phyloP scores from a whole-genome alignment of 345 rosid genomes.

The Pugionium dolabratum region DNA sequence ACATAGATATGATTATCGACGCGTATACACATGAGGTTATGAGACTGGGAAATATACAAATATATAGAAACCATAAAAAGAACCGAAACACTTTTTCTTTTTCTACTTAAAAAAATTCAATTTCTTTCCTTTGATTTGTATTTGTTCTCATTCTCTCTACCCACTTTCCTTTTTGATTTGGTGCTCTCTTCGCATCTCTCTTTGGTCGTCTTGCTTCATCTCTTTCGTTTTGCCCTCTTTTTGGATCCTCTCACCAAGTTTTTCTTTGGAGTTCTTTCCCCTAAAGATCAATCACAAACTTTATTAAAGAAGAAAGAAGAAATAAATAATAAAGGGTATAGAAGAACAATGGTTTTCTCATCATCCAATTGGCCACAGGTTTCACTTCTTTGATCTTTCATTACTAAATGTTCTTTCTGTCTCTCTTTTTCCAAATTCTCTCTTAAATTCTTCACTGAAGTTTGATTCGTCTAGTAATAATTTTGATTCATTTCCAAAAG shows the following conservation, averaged over 20 bases:
- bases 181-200: constrained; percentile 30
- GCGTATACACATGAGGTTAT: constrained; percentile 23
- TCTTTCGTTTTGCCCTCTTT: constrained; percentile 43
- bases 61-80: constrained; percentile 31
- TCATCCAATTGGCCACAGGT: constrained; percentile 79
- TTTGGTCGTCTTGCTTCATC: constrained; percentile 11
- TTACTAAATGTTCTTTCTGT: constrained; percentile 32
- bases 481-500: constrained; percentile 42
- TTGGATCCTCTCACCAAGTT: constrained; percentile 65
- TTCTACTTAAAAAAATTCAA: constrained; percentile 24
- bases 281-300: constrained; percentile 60
- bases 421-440: constrained; percentile 24
- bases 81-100: constrained; percentile 33
- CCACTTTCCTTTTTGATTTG: background rate
- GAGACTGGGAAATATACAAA: background rate
- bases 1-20: constrained; percentile 13
- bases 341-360: constrained; percentile 66
- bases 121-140: constrained; percentile 15
- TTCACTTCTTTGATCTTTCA: constrained; percentile 37
- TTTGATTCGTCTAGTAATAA: constrained; percentile 10
- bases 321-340: constrained; percentile 37
- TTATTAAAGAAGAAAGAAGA: constrained; percentile 53
- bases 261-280: constrained; percentile 39
- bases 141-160: background rate
- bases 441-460: constrained; percentile 20